These are phyloP conservation scores for Takakia lepidozioides DNA, from an alignment of 225 moss, liverwort and hornwort genomes.

Conservation along the genomic window DNA sequence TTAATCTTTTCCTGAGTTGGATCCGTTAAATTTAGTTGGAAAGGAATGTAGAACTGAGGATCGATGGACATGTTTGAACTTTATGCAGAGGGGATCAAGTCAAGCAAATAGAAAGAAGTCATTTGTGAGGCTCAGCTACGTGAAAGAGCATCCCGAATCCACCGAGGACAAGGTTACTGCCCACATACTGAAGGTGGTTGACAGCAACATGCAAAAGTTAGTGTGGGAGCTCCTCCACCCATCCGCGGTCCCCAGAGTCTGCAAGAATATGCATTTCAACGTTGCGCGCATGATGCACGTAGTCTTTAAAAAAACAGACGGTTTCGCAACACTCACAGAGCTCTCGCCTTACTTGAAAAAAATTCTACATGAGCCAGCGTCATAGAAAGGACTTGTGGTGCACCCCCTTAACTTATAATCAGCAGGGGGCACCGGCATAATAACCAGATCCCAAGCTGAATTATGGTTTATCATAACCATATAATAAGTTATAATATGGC, in stretches of 20 bases:
- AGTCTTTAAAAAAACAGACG: constrained; percentile 39
- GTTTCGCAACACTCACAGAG: constrained; percentile 34
- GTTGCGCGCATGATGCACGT: constrained; percentile 33
- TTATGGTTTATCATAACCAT: too few species aligned
- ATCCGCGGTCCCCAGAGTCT: constrained; percentile 39
- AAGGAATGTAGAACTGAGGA: neutral
- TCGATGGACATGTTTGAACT: neutral
- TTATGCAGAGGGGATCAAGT: constrained; percentile 44
- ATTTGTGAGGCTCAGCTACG: constrained; percentile 32
- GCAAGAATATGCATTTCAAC: constrained; percentile 42
- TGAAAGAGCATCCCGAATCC: constrained; percentile 35
- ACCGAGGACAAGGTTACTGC: constrained; percentile 26
- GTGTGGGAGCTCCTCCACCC: constrained; percentile 31
- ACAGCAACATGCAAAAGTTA: constrained; percentile 49
- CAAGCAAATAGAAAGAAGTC: constrained; percentile 48
- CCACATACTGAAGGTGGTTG: constrained; percentile 23
- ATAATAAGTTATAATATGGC: too few species aligned
- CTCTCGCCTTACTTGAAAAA: constrained; percentile 33
- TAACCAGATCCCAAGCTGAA: too few species aligned
- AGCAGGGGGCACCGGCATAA: too few species aligned
- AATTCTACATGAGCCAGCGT: constrained; percentile 36
- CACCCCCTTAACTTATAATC: too few species aligned
- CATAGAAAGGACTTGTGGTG: too few species aligned
- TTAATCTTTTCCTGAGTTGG: neutral
- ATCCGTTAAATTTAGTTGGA: neutral